A percentile compares a stretch with the other conserved stretches of the same genome.
Evolutionary conservation across 1,139 yeast genomes (phyloP).

Genomic region (Suhomyces maxii): DNA sequence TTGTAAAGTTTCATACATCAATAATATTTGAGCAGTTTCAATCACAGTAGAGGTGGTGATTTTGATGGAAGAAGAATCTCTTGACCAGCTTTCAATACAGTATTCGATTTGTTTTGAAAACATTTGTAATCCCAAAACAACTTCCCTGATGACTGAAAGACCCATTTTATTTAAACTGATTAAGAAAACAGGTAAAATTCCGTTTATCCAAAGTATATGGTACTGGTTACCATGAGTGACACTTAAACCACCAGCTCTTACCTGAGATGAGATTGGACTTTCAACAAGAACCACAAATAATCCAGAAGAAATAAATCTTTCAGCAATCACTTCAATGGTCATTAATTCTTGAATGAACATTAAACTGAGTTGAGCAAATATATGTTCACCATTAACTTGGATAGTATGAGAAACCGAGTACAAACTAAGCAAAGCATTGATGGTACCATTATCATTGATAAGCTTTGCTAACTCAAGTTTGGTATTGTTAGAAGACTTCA

Average conservation of each 20-base stretch:
- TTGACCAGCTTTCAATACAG: constrained; percentile 70
- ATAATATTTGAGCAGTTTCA: constrained; percentile 77
- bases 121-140: constrained; percentile 60
- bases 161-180: constrained; percentile 65
- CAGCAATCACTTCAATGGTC: constrained; percentile 63
- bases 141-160: constrained; percentile 60
- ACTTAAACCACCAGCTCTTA: constrained; percentile 65
- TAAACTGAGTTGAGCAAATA: constrained; percentile 73
- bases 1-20: constrained; percentile 60
- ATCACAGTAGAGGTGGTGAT: constrained; percentile 67
- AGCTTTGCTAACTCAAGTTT: constrained; percentile 53
- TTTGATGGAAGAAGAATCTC: constrained; percentile 51
- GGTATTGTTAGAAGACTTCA: constrained; percentile 52
- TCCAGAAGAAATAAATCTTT: constrained; percentile 63
- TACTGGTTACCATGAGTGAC: constrained; percentile 51
- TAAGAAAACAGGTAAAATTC: constrained; percentile 68
- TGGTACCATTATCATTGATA: constrained; percentile 59
- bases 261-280: constrained; percentile 65
- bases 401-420: constrained; percentile 69
- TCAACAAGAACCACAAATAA: constrained; percentile 70
- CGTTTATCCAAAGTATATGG: constrained; percentile 81
- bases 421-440: constrained; percentile 61
- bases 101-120: constrained; percentile 66
- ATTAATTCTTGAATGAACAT: constrained; percentile 71
- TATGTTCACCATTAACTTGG: constrained; percentile 59